Conservation (phyloP, 2,329 filamentous ascomycete species). For the Leptographium flavum region DNA sequence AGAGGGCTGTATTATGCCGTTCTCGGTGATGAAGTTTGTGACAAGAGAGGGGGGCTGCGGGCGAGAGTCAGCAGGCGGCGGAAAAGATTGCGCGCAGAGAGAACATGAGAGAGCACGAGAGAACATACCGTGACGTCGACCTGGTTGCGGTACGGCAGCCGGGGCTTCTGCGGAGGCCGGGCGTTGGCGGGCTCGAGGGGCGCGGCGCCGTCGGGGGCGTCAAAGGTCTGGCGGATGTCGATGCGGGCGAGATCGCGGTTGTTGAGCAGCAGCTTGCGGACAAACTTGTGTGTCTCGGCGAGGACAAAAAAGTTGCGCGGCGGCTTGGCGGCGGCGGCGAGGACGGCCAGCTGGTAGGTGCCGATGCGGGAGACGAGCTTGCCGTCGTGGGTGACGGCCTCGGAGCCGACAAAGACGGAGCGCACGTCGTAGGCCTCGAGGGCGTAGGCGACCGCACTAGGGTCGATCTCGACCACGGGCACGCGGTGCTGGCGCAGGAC, state of each 20-base stretch:
- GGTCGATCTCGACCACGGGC: conserved; percentile 67
- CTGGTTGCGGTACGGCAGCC: conserved; percentile 29
- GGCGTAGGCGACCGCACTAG: conserved; percentile 64
- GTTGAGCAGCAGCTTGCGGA: conserved; percentile 67
- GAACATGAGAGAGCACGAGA: neutral
- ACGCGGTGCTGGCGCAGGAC: conserved; percentile 61
- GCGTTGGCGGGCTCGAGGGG: conserved; percentile 11
- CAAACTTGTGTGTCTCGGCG: conserved; percentile 93
- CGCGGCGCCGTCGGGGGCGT: conserved; percentile 50
- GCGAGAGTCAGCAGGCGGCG: neutral
- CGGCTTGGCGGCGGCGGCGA: conserved; percentile 48
- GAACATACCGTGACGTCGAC: conserved; percentile 56
- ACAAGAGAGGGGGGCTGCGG: conserved; percentile 52
- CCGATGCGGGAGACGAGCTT: conserved; percentile 84
- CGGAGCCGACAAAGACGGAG: conserved; percentile 52
- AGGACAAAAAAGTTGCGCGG: conserved; percentile 69
- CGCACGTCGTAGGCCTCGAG: conserved; percentile 54
- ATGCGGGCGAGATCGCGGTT: conserved; percentile 52
- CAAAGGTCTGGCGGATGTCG: conserved; percentile 62
- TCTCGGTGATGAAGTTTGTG: conserved; percentile 62
- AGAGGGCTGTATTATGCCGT: conserved; percentile 35
- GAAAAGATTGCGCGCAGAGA: neutral
- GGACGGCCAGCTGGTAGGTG: conserved; percentile 68
- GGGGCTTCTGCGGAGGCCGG: conserved; percentile 15
- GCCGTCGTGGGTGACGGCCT: conserved; percentile 88